phyloP scores from a whole-genome alignment of 2,329 filamentous ascomycete genomes.

The Xylaria sp. region DNA sequence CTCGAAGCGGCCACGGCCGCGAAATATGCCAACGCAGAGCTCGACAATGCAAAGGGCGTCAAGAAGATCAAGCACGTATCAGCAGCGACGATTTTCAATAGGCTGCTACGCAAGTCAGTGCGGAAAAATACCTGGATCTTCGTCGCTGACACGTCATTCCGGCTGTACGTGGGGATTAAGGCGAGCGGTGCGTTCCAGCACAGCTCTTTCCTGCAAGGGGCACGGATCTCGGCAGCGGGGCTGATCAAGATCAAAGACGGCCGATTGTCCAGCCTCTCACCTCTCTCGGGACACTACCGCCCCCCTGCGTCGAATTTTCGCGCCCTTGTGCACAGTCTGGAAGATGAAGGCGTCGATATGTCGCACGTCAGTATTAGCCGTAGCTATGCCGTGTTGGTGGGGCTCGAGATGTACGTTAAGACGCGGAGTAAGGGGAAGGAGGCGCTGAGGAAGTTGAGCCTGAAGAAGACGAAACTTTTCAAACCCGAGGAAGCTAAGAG shows the following conservation, averaged over 20 bases:
- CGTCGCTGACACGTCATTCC: slow-evolving; percentile 85
- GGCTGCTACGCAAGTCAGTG: slow-evolving; percentile 79
- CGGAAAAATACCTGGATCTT: slow-evolving; percentile 96
- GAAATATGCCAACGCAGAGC: slow-evolving; percentile 72
- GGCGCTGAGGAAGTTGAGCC: slow-evolving; percentile 60
- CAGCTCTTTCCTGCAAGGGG: slow-evolving; percentile 86
- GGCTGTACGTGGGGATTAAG: slow-evolving; percentile 91
- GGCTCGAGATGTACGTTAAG: slow-evolving; percentile 82
- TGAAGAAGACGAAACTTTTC: slow-evolving; percentile 68
- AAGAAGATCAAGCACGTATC: slow-evolving; percentile 71
- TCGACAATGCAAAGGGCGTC: slow-evolving; percentile 69
- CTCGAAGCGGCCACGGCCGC: slow-evolving; percentile 70
- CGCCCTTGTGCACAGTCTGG: slow-evolving; percentile 79
- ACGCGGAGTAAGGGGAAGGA: slow-evolving; percentile 73
- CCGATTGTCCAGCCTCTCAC: slow-evolving; percentile 77
- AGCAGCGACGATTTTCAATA: slow-evolving; percentile 79
- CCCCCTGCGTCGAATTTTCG: slow-evolving; percentile 86
- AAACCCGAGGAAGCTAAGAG: slow-evolving; percentile 68
- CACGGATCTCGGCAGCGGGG: slow-evolving; percentile 83
- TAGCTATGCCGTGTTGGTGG: slow-evolving; percentile 83
- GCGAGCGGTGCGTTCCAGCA: slow-evolving; percentile 90
- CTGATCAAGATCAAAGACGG: slow-evolving; percentile 87
- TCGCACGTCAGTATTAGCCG: slow-evolving; percentile 80
- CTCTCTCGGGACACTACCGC: slow-evolving; percentile 82
- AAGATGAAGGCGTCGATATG: slow-evolving; percentile 81